Percentiles rank a stretch among this genome's conserved stretches.
Evolutionary conservation across 2,329 filamentous ascomycete species (phyloP).

Genomic region (Fusarium anguioides): DNA sequence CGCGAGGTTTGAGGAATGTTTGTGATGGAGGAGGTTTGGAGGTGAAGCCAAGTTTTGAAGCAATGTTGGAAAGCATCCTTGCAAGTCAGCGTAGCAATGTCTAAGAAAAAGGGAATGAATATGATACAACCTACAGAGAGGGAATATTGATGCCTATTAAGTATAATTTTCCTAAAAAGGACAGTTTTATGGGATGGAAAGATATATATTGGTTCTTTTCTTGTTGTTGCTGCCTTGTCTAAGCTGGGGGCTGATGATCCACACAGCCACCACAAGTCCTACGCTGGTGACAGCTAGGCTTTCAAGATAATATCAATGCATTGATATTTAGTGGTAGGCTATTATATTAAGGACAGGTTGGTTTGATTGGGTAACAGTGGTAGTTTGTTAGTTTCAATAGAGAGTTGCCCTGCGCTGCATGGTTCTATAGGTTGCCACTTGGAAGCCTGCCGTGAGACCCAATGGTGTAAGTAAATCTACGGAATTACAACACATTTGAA

Average conservation of each 20-base stretch:
- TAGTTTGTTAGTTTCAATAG: background rate
- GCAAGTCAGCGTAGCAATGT: background rate
- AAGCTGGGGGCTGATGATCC: background rate
- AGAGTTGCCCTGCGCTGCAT: background rate
- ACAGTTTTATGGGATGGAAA: background rate
- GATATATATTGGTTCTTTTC: constrained; percentile 2
- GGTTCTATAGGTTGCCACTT: no score
- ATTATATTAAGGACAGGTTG: background rate
- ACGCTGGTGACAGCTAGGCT: constrained; percentile 15
- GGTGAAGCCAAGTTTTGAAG: constrained; percentile 39
- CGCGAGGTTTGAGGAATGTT: constrained; percentile 2
- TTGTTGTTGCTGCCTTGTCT: constrained; percentile 23
- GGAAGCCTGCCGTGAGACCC: background rate
- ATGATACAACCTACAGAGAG: background rate
- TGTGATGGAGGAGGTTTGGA: background rate
- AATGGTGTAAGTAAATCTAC: no score
- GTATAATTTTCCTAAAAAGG: background rate
- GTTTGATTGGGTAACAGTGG: background rate
- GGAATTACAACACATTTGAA: no score
- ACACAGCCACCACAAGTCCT: constrained; percentile 29
- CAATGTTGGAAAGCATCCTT: constrained; percentile 40
- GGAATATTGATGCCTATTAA: background rate
- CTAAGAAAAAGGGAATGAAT: background rate
- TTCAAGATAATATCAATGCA: background rate
- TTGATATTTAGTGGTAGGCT: background rate